Percentiles rank a stretch among this genome's conserved stretches.
Evolutionary conservation across 306 rosid species (phyloP).

Genomic region (Quercus dentata): DNA sequence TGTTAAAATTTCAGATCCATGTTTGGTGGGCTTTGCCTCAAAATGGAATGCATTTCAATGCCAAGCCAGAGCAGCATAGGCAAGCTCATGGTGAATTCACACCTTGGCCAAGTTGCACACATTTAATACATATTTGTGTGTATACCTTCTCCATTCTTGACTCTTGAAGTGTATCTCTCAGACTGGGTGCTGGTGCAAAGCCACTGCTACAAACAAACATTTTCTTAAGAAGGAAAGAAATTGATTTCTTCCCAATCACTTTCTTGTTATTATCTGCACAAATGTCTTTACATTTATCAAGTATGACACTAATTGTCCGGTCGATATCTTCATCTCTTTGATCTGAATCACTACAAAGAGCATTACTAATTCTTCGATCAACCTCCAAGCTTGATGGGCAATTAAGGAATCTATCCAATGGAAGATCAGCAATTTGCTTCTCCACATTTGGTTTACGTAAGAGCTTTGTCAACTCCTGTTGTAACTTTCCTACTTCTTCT

Average conservation of each 20-base stretch:
- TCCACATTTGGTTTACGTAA: slow-evolving; percentile 67
- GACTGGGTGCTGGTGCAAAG: slow-evolving; percentile 75
- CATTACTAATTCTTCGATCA: slow-evolving; percentile 72
- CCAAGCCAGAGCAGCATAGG: too few relatives aligned
- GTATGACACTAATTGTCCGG: slow-evolving; percentile 77
- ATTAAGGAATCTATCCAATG: slow-evolving; percentile 89
- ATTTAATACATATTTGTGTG: not conserved
- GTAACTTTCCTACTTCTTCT: slow-evolving; percentile 89
- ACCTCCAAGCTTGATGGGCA: slow-evolving; percentile 98
- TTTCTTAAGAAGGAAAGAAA: slow-evolving; percentile 86
- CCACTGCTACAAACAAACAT: slow-evolving; percentile 86
- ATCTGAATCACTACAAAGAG: slow-evolving; percentile 46
- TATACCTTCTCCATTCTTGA: slow-evolving; percentile 95
- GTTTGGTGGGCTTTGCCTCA: not conserved
- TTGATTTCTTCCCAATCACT: slow-evolving; percentile 70
- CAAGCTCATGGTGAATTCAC: too few relatives aligned
- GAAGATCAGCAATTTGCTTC: slow-evolving; percentile 75
- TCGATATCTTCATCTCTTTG: slow-evolving; percentile 78
- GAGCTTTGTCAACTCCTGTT: slow-evolving; percentile 73
- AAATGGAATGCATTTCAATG: not conserved
- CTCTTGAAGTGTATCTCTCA: slow-evolving; percentile 80
- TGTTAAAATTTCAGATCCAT: not conserved
- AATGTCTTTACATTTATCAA: slow-evolving; percentile 77
- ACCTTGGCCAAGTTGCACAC: not conserved
- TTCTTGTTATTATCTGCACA: slow-evolving; percentile 62